phyloP scores from a whole-genome alignment of 75 land plant species.

The Sequoia sempervirens region DNA sequence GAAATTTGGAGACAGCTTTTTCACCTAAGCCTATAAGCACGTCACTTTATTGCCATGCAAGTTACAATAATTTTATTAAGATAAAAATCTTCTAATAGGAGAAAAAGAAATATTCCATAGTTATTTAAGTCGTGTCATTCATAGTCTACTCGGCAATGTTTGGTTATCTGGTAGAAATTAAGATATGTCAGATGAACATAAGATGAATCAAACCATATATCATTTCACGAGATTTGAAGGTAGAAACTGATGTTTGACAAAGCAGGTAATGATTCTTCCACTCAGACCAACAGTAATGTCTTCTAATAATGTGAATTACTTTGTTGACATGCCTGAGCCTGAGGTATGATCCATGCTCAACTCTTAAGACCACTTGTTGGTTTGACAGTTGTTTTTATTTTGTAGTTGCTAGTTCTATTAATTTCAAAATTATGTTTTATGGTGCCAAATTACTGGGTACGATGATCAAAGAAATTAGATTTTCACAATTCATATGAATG shows the following conservation, averaged over 20 bases:
- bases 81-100: too few relatives aligned
- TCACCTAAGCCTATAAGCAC: too few relatives aligned
- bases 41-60: too few relatives aligned
- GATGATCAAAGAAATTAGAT: background rate
- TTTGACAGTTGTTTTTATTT: background rate
- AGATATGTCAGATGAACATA: background rate
- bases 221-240: background rate
- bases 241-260: background rate
- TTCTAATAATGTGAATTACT: slow-evolving; percentile 27
- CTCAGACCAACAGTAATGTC: slow-evolving; percentile 17
- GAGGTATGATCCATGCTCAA: slow-evolving; percentile 9
- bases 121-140: too few relatives aligned
- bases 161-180: background rate
- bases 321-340: slow-evolving; percentile 29
- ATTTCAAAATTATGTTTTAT: background rate
- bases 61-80: too few relatives aligned
- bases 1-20: too few relatives aligned
- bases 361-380: background rate
- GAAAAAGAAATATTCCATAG: background rate
- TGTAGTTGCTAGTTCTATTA: background rate
- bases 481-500: too few relatives aligned
- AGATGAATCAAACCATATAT: too few relatives aligned
- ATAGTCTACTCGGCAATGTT: background rate
- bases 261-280: slow-evolving; percentile 30
- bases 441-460: background rate